Conservation (phyloP, 106 monocot genomes). For the Acorus gramineus region DNA sequence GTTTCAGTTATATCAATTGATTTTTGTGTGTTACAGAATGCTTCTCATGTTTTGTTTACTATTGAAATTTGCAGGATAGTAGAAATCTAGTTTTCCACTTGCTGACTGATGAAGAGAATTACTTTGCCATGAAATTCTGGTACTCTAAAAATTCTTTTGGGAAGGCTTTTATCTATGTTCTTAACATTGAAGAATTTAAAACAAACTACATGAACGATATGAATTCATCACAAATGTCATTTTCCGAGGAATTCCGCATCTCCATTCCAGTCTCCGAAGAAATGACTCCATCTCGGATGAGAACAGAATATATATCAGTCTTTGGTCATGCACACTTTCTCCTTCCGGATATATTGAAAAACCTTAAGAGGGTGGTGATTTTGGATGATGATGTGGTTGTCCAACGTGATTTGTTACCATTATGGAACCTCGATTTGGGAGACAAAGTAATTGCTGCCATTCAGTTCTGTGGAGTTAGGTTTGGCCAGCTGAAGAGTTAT, state of each 20-base stretch:
- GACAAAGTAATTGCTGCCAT: slow-evolving; percentile 35
- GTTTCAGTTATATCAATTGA: background rate
- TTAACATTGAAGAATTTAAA: slow-evolving; percentile 53
- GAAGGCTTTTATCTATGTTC: slow-evolving; percentile 36
- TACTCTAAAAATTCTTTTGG: slow-evolving; percentile 46
- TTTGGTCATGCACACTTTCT: slow-evolving; percentile 41
- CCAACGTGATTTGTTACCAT: slow-evolving; percentile 32
- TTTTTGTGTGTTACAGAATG: no score
- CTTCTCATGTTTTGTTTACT: no score
- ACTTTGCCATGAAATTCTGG: slow-evolving; percentile 76
- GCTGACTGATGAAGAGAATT: slow-evolving; percentile 68
- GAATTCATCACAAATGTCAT: slow-evolving; percentile 16
- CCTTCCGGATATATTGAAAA: slow-evolving; percentile 42
- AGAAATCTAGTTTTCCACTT: slow-evolving; percentile 62
- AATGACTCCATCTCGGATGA: no score
- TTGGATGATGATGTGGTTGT: slow-evolving; percentile 60
- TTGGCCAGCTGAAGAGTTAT: slow-evolving; percentile 36
- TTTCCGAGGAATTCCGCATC: slow-evolving; percentile 65
- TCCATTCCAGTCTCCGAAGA: slow-evolving; percentile 12
- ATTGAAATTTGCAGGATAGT: slow-evolving; percentile 28
- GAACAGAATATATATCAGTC: slow-evolving; percentile 34
- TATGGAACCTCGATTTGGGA: slow-evolving; percentile 43
- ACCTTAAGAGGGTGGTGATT: slow-evolving; percentile 39
- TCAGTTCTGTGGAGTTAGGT: slow-evolving; percentile 25
- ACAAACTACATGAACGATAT: slow-evolving; percentile 9